A percentile compares a stretch with the other conserved stretches of the same genome.
Conservation (phyloP, 2,329 filamentous ascomycete genomes). For the Aspergillus alliaceus region DNA sequence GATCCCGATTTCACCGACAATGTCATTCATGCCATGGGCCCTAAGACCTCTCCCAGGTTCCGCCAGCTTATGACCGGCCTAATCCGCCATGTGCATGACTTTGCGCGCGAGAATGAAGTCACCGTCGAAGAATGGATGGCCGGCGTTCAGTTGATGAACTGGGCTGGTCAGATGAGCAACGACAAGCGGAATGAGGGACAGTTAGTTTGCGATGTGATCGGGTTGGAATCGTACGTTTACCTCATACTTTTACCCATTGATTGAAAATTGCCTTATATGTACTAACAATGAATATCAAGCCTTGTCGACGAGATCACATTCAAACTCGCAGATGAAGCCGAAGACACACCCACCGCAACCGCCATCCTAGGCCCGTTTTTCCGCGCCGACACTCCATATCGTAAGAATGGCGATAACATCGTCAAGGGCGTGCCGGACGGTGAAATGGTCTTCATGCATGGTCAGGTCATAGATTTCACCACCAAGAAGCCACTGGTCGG, state of each 20-base stretch:
- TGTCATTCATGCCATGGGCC: conserved; percentile 73
- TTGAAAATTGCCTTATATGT: too few species aligned
- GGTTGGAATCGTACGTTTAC: conserved; percentile 54
- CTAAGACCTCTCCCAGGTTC: conserved; percentile 66
- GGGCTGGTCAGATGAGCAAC: conserved; percentile 63
- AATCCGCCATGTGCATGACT: conserved; percentile 60
- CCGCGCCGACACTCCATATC: conserved; percentile 68
- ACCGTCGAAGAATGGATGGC: conserved; percentile 61
- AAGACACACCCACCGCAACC: conserved; percentile 65
- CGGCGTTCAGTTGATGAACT: conserved; percentile 59
- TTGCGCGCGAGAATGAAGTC: conserved; percentile 58
- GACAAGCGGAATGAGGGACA: conserved; percentile 64
- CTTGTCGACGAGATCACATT: conserved; percentile 81
- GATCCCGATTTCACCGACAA: conserved; percentile 61
- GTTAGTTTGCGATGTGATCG: conserved; percentile 58
- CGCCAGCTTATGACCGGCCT: conserved; percentile 59
- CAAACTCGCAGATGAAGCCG: conserved; percentile 56
- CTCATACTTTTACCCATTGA: not conserved
- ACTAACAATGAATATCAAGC: conserved; percentile 21
- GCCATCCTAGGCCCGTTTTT: conserved; percentile 86
- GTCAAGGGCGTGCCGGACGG: conserved; percentile 50
- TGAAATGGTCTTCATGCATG: conserved; percentile 65
- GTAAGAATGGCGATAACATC: conserved; percentile 70
- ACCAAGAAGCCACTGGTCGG: conserved; percentile 65
- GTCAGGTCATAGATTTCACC: conserved; percentile 56